Evolutionary conservation across 208 protist species (phyloP), one percentile per base, ranked within the genome.

Genomic region (Leptomonas seymouri): DNA sequence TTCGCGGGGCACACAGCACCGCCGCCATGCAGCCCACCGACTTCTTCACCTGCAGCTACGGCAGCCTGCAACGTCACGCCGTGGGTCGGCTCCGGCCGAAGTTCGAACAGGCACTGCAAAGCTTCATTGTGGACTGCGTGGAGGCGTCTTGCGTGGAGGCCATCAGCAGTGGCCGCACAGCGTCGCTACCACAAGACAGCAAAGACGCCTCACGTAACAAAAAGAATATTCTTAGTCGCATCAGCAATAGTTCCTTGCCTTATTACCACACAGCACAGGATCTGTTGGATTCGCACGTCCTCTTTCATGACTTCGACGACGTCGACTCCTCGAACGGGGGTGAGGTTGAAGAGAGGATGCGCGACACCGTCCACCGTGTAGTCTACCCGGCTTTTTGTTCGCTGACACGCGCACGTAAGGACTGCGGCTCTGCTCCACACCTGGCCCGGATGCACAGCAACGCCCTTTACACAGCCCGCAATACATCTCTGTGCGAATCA

Each of bases 361-460:
- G 81, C 21, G 78, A 85, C 42, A 67, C 60, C n/a, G 56, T 91
- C 15, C 85, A 94, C 71, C 80, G 80, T 31, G 50, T 86, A 16
- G 68, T 75, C 21, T 92, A 91, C 53, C 84, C 85, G 3, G 80
- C 89, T 23, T 88, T 81, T 51, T 67, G 28, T 15, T 59, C 67
- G 7, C 71, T 80, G 54, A 59, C 78, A 20, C 55, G 34, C 20
- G 60, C 72, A 14, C 63, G 70, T 20, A 50, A 62, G 18, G 30
- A 67, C 20, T 87, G 82, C 48, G 86, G 86, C 16, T 85, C 84
- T 11, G 58, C 68, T 11, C 82, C 82, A 41, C 78, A 86, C 46
- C 36, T 92, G 3, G 36, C 63, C 14, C 73, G 89, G 4, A 51
- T 87, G 25, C 82, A 87, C 48, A 69, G 82, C 46, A 94, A 94